These are phyloP conservation scores for Salvia sclarea DNA, from an alignment of 305 asterid species.

Conservation along the genomic window DNA sequence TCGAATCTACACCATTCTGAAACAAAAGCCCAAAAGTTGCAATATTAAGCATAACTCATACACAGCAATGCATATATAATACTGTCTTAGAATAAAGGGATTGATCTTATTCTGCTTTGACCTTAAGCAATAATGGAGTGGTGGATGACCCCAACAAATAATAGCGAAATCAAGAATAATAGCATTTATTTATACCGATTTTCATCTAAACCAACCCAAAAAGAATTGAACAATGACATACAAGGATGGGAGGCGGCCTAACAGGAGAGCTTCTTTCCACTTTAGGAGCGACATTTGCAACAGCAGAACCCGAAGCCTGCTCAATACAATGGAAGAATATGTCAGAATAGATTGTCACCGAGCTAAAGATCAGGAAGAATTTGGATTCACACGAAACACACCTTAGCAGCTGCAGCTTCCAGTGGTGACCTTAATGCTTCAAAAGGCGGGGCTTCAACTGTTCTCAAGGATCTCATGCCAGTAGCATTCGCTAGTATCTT, in stretches of 20 bases:
- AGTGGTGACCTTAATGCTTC: conserved; percentile 78
- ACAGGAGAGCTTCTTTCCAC: conserved; percentile 98
- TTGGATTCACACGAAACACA: conserved; percentile 33
- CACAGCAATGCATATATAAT: background rate
- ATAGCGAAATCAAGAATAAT: background rate
- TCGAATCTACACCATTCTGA: conserved; percentile 91
- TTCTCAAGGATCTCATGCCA: conserved; percentile 83
- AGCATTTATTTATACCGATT: conserved; percentile 1
- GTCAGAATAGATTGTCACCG: conserved; percentile 18
- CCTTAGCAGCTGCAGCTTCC: conserved; percentile 88
- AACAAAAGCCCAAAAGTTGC: conserved; percentile 32
- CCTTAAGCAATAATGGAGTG: conserved; percentile 6
- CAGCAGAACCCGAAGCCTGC: conserved; percentile 86
- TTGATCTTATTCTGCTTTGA: background rate
- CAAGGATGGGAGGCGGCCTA: conserved; percentile 86
- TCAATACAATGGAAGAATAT: conserved; percentile 24
- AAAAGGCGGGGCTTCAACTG: conserved; percentile 71
- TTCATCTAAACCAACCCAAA: conserved; percentile 25
- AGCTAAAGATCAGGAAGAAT: conserved; percentile 21
- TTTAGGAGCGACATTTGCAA: conserved; percentile 79
- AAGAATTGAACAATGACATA: conserved; percentile 42
- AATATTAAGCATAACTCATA: conserved; percentile 10
- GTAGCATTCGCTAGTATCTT: conserved; percentile 84
- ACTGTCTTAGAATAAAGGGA: background rate
- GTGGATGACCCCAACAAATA: background rate